Evolutionary conservation across 495 filamentous ascomycete genomes (phyloP).

Genomic region (Lepraria neglecta): DNA sequence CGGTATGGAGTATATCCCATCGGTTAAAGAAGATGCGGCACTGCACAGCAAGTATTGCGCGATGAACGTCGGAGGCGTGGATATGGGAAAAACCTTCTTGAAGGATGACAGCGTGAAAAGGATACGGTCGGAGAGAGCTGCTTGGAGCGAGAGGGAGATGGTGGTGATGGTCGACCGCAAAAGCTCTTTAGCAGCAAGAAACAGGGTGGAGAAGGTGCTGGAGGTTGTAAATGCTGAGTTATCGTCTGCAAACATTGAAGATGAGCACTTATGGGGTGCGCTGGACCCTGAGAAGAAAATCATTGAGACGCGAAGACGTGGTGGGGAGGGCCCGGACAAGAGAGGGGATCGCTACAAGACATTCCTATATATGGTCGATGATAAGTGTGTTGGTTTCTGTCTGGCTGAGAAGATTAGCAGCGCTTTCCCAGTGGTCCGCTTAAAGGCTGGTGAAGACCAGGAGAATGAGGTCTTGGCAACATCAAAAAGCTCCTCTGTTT

Average conservation of each 20-base stretch:
- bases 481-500: conserved; percentile 42
- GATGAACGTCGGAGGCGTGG: conserved; percentile 58
- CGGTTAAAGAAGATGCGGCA: conserved; percentile 55
- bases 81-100: conserved; percentile 52
- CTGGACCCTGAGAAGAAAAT: conserved; percentile 36
- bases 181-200: conserved; percentile 47
- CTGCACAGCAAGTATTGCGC: conserved; percentile 65
- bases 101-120: conserved; percentile 40
- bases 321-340: conserved; percentile 17
- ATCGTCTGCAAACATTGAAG: conserved; percentile 54
- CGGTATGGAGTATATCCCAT: conserved; percentile 67
- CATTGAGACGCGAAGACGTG: conserved; percentile 24
- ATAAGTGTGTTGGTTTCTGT: conserved; percentile 60
- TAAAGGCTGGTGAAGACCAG: conserved; percentile 24
- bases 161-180: conserved; percentile 53
- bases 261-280: conserved; percentile 54
- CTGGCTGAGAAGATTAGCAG: conserved; percentile 59
- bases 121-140: conserved; percentile 43
- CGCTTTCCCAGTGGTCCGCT: conserved; percentile 46
- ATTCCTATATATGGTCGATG: conserved; percentile 57
- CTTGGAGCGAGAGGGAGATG: conserved; percentile 44
- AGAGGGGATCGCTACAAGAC: conserved; percentile 52
- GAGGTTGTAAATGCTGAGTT: conserved; percentile 64
- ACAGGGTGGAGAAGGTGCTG: conserved; percentile 54
- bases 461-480: conserved; percentile 27